phyloP scores from a whole-genome alignment of 306 rosid genomes.

The Gynostemma pentaphyllum region DNA sequence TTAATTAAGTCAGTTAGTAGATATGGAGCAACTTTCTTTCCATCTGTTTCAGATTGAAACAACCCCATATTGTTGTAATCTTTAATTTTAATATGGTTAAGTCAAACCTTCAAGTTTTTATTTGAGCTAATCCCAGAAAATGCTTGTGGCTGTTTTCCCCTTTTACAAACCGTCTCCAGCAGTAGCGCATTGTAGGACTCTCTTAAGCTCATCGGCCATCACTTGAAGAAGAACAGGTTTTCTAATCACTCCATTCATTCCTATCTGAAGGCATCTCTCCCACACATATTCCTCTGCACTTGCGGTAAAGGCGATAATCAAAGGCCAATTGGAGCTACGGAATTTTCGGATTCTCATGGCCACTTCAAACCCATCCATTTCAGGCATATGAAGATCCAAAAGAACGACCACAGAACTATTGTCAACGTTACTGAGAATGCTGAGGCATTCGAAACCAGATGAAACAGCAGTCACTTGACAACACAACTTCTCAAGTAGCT shows the following conservation, averaged over 20 bases:
- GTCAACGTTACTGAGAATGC: conserved; percentile 51
- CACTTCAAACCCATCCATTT: conserved; percentile 82
- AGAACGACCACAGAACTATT: conserved; percentile 49
- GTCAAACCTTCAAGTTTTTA: too few relatives aligned
- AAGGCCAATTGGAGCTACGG: conserved; percentile 68
- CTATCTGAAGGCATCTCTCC: conserved; percentile 73
- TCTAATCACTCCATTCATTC: conserved; percentile 68
- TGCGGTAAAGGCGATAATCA: conserved; percentile 64
- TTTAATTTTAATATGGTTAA: too few relatives aligned
- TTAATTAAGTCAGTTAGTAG: too few relatives aligned
- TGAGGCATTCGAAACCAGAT: conserved; percentile 85
- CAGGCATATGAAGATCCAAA: conserved; percentile 80
- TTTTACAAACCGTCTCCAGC: conserved; percentile 39
- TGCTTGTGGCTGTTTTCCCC: too few relatives aligned
- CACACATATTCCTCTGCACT: conserved; percentile 65
- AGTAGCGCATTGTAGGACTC: conserved; percentile 49
- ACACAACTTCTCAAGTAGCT: conserved; percentile 78
- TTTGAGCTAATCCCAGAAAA: not conserved
- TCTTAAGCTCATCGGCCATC: conserved; percentile 61
- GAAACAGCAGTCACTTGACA: conserved; percentile 65
- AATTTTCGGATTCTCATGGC: conserved; percentile 62
- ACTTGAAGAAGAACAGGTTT: conserved; percentile 80
- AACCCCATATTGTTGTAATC: too few relatives aligned
- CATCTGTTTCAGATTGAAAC: too few relatives aligned
- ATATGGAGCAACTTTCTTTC: too few relatives aligned